Evolutionary conservation across 2,329 filamentous ascomycete genomes (phyloP).

Genomic region (Dactylellina leptospora): DNA sequence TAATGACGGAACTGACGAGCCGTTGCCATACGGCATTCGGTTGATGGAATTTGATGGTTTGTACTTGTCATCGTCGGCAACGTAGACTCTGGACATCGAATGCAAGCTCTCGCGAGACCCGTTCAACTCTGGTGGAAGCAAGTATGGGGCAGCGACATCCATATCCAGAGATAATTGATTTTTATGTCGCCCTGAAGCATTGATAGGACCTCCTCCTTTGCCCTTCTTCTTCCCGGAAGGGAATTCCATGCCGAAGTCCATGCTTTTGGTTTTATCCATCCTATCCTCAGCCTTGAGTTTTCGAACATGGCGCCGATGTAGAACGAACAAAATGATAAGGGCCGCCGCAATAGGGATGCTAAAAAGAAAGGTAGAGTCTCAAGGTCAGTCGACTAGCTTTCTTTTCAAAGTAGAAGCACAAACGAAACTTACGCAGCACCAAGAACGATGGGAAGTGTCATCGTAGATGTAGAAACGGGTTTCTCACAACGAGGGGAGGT

Average conservation of each 20-base stretch:
- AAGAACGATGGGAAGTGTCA: conserved; percentile 73
- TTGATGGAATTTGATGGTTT: conserved; percentile 64
- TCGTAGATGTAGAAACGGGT: conserved; percentile 66
- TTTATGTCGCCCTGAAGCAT: conserved; percentile 58
- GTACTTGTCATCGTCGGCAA: conserved; percentile 84
- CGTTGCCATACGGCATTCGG: conserved; percentile 37
- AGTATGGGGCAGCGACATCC: conserved; percentile 82
- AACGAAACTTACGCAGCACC: conserved; percentile 77
- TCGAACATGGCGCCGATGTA: conserved; percentile 80
- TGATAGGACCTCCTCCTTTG: conserved; percentile 13
- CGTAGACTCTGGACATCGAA: conserved; percentile 79
- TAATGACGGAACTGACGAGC: conserved; percentile 17
- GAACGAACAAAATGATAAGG: conserved; percentile 72
- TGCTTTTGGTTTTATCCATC: conserved; percentile 84
- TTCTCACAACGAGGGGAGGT: conserved; percentile 66
- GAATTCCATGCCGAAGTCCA: conserved; percentile 86
- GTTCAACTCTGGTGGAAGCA: conserved; percentile 84
- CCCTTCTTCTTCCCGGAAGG: conserved; percentile 61
- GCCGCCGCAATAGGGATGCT: conserved; percentile 80
- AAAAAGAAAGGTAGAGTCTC: conserved; percentile 7
- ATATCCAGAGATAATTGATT: conserved; percentile 73
- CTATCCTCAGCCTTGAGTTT: conserved; percentile 79
- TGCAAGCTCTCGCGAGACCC: conserved; percentile 85
- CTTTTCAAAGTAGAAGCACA: too few species aligned
- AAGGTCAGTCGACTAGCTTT: too few species aligned